Percentiles rank a stretch among this genome's conserved stretches.
Conservation (phyloP, 108 stramenopile species). For the Pseudonitzschia multistriata region DNA sequence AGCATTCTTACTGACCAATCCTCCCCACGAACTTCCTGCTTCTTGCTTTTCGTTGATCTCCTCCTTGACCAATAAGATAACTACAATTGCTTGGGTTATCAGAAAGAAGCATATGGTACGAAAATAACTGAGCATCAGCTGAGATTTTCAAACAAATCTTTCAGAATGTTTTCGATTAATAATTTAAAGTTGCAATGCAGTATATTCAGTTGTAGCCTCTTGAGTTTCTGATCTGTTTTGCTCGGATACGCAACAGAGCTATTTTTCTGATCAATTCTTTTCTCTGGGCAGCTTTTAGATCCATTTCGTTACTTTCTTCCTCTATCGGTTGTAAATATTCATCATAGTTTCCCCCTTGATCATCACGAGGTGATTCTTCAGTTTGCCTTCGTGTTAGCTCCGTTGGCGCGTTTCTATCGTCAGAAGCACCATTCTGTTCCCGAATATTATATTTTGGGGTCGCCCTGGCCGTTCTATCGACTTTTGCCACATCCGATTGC, state of each 20-base stretch:
- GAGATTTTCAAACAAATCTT: background rate
- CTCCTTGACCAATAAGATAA: too few species aligned
- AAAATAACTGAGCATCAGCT: background rate
- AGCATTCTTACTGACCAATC: too few species aligned
- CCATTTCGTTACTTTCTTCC: background rate
- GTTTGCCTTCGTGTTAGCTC: background rate
- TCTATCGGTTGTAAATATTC: background rate
- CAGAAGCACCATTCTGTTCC: too few species aligned
- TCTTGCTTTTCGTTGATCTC: too few species aligned
- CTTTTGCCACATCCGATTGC: background rate
- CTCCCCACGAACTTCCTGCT: too few species aligned
- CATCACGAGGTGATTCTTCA: background rate
- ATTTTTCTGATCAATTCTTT: conserved; percentile 6
- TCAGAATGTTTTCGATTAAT: background rate
- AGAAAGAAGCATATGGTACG: background rate
- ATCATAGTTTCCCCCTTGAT: background rate
- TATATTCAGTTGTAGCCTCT: background rate
- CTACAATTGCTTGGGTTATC: background rate
- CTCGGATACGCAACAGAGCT: conserved; percentile 13
- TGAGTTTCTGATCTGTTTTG: conserved; percentile 1
- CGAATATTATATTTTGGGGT: too few species aligned
- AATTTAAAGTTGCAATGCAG: background rate
- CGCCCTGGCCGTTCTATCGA: too few species aligned
- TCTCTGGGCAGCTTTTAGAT: background rate
- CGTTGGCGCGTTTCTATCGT: background rate